Conservation (phyloP, 1,139 yeast genomes). For the Nakaseomyces glabratus region DNA sequence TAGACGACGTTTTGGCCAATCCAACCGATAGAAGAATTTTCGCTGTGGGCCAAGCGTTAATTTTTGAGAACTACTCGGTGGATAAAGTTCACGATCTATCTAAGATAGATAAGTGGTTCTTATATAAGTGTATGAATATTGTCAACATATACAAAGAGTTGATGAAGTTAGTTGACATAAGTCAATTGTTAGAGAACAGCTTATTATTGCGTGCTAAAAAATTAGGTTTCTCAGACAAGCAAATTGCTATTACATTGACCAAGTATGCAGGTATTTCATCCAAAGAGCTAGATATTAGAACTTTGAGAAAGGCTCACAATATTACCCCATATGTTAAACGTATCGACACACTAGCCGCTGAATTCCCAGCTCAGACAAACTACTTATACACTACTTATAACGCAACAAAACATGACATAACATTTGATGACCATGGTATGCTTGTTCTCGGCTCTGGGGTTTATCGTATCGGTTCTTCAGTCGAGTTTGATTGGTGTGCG, state of each 20-base stretch:
- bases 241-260: conserved; percentile 47
- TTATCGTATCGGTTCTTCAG: conserved; percentile 96
- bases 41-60: conserved; percentile 94
- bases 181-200: conserved; percentile 49
- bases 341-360: conserved; percentile 96
- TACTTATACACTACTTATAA: conserved; percentile 94
- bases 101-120: conserved; percentile 93
- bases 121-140: conserved; percentile 82
- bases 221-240: conserved; percentile 91
- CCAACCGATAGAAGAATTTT: conserved; percentile 98
- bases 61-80: conserved; percentile 83
- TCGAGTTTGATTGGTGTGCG: conserved; percentile 99
- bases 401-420: conserved; percentile 77
- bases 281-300: conserved; percentile 68
- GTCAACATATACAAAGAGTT: conserved; percentile 80
- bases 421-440: conserved; percentile 82
- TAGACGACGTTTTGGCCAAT: conserved; percentile 70
- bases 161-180: conserved; percentile 51
- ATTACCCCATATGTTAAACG: conserved; percentile 90
- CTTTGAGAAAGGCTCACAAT: conserved; percentile 64
- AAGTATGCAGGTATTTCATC: neutral
- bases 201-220: conserved; percentile 75
- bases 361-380: conserved; percentile 95
- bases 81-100: conserved; percentile 85
- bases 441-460: conserved; percentile 97